phyloP scores from a whole-genome alignment of 108 stramenopile genomes.

The Cafeteria roenbergensis region DNA sequence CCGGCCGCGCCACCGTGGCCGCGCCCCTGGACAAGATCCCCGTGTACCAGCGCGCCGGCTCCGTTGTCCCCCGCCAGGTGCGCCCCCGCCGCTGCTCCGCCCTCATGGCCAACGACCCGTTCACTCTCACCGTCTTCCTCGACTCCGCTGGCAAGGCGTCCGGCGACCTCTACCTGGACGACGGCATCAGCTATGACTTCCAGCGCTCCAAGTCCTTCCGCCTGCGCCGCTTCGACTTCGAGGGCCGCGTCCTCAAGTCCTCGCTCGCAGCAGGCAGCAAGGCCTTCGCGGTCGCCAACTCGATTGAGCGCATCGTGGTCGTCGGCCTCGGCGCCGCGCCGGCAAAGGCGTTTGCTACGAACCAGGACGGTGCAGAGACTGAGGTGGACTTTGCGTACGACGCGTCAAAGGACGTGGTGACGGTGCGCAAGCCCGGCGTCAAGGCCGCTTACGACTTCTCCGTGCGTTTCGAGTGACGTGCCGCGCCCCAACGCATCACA shows the following conservation, averaged over 20 bases:
- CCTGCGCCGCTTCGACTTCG: conserved; percentile 19
- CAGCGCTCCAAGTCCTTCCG: background rate
- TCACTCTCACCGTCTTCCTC: conserved; percentile 79
- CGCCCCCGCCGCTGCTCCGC: conserved; percentile 72
- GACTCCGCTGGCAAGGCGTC: conserved; percentile 47
- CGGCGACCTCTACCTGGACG: conserved; percentile 85
- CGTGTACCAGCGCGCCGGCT: conserved; percentile 73
- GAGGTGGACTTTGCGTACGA: background rate
- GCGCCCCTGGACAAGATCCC: conserved; percentile 74
- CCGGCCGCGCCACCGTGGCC: conserved; percentile 1
- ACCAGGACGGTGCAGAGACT: too few species aligned
- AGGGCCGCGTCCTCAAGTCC: background rate
- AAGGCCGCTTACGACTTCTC: too few species aligned
- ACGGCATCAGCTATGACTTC: conserved; percentile 72
- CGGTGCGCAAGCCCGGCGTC: background rate
- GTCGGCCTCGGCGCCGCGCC: conserved; percentile 11
- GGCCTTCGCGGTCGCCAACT: conserved; percentile 2
- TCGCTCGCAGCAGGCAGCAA: background rate
- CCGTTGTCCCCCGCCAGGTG: conserved; percentile 71
- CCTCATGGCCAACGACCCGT: conserved; percentile 83
- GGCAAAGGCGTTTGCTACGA: too few species aligned
- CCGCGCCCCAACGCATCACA: too few species aligned
- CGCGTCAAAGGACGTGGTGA: background rate
- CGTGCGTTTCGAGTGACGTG: too few species aligned
- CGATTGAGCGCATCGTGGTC: conserved; percentile 32